phyloP scores from a whole-genome alignment of 2,329 filamentous ascomycete species.

The Colletotrichum sublineola region DNA sequence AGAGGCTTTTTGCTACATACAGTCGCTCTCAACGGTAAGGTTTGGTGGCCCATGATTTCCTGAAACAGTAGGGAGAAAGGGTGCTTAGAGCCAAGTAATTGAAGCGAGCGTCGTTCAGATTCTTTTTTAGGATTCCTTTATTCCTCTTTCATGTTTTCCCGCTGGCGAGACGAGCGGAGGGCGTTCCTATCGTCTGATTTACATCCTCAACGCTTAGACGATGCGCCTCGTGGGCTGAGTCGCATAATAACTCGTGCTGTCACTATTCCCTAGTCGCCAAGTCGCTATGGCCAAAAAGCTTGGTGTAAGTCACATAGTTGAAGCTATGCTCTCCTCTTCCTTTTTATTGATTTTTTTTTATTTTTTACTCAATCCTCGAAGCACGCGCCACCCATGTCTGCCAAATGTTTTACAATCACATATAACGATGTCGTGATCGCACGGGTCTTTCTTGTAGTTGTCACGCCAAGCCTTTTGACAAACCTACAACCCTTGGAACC shows the following conservation, averaged over 20 bases:
- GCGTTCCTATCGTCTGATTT: conserved; percentile 22
- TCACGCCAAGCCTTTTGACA: conserved; percentile 32
- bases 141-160: neutral
- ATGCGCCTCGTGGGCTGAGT: conserved; percentile 1
- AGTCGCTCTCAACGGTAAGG: conserved; percentile 3
- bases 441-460: neutral
- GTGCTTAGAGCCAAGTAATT: neutral
- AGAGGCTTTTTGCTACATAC: neutral
- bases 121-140: neutral
- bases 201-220: conserved; percentile 19
- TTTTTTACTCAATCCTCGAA: neutral
- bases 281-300: neutral
- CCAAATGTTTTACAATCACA: neutral
- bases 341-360: neutral
- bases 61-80: conserved; percentile 29
- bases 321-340: neutral
- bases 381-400: neutral
- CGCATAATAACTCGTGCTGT: neutral
- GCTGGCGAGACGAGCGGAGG: neutral
- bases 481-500: neutral
- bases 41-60: conserved; percentile 11
- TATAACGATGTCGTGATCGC: neutral
- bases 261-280: neutral
- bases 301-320: neutral
- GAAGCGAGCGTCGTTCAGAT: conserved; percentile 1